Base-by-base conservation (phyloP, 2,329 filamentous ascomycete species). In the Pseudopyrenochaeta lycopersici region DNA sequence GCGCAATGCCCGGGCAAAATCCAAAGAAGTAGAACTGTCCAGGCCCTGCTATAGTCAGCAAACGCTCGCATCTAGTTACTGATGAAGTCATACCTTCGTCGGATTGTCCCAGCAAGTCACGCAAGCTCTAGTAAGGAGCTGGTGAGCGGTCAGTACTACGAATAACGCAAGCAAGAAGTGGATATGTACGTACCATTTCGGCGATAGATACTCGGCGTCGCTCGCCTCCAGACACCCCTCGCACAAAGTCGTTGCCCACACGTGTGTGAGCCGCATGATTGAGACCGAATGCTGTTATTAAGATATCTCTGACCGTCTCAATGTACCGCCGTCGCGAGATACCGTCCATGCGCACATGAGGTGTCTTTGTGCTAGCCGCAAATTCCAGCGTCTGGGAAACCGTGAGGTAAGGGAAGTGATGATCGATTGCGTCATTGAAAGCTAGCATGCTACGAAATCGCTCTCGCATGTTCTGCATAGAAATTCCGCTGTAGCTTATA, bases 351-450 rank as follows among this genome's bases (percentile, higher is more conserved):
- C 36, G 36, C 17, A 89, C 75, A 88, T 86, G 59, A 42, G n/a
- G 39, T 7, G 38, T 40, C 23, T 45, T 43, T n/a, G 44, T 33
- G 75, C 20, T 38, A 27, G 54, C 54, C 11, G 49, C 54, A 36
- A 53, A 49, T 17, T 45, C 21, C 4, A 96, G 82, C 0, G 91
- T 96, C 72, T 96, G 90, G 53, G 89, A 88, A 2, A 96, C 92
- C 0, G 90, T 93, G 17, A 96, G 80, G 0, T 90, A 92, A 0
- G 91, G 84, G 60, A 91, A 87, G 66, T 95, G 91, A 7, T 91
- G 80, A 62, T 96, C 91, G 65, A 93, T 90, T 71, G 91, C 90
- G 60, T 88, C 85, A 66, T 91, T 92, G 78, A 93, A 94, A 7
- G 92, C 86, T 1, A 88, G 86, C 76, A 94, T 90, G 47, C 90